Base-by-base conservation (phyloP, 2,329 filamentous ascomycete genomes). In the Colletotrichum orchidophilum region DNA sequence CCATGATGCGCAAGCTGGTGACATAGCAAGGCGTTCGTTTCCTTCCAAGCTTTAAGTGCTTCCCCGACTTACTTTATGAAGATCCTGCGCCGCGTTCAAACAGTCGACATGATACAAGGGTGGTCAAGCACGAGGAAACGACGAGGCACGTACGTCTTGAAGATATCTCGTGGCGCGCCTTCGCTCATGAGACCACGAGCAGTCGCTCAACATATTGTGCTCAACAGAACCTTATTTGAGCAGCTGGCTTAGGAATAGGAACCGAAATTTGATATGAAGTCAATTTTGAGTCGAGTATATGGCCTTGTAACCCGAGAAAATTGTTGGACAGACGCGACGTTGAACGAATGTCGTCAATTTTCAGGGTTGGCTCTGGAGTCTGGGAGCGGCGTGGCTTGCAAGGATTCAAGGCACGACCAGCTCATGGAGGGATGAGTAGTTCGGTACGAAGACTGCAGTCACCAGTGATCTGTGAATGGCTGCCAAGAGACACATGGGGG, bases 361-460 rank as follows among this genome's bases (percentile, higher is more conserved):
- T 66, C 33, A 59, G 55, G 11, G 55, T 52, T 27, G 46, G 21
- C 26, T 66, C 46, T 13, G 55, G 52, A 18, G 49, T 29, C n/a
- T 24, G 35, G 49, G 53, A 27, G 35, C 26, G 61, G 62, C 42
- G 33, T 66, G 66, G 66, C 52, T 42, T 70, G 39, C 66, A 60
- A 70, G 66, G 66, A 66, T 70, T 31, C 13, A 29, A 54, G 59
- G 54, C 29, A 31, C 62, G n/a, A 27, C n/a, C 6, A 58, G 35
- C 53, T 26, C n/a, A 50, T 49, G 29, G 21, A n/a, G 33, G 31
- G 29, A 21, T 31, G 50, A 42, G 13, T 57, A 26, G 50, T 57
- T 31, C 26, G 31, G 31, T 29, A 61, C 15, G 42, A n/a, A 33
- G 21, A 26, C 64, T 60, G 64, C 64, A 26, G 35, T 29, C 15